phyloP scores from a whole-genome alignment of 1,139 yeast species.

The Kodamaea ohmeri region DNA sequence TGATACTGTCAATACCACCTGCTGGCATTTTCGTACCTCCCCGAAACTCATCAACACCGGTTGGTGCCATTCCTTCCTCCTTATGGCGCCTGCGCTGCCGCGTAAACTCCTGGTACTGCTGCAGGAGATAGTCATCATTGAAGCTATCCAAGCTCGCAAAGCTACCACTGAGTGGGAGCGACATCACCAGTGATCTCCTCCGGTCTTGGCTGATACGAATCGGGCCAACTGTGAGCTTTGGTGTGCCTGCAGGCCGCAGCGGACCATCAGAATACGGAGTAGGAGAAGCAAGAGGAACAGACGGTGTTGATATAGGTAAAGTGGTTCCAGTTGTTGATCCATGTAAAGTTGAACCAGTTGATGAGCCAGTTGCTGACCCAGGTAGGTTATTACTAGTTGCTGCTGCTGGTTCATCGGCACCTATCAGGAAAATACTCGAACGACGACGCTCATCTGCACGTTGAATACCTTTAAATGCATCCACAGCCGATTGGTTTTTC shows the following conservation, averaged over 20 bases:
- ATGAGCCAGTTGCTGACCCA: too few relatives aligned
- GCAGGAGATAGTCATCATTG: constrained; percentile 53
- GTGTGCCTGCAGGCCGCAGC: too few relatives aligned
- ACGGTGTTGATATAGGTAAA: background rate
- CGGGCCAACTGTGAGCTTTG: constrained; percentile 33
- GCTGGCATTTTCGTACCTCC: too few relatives aligned
- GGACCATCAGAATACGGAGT: too few relatives aligned
- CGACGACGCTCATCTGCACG: constrained; percentile 45
- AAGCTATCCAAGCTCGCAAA: constrained; percentile 76
- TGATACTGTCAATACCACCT: constrained; percentile 17
- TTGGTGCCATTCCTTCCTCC: too few relatives aligned
- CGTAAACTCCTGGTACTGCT: constrained; percentile 35
- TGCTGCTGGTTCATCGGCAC: too few relatives aligned
- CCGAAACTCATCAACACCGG: too few relatives aligned
- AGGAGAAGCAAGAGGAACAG: background rate
- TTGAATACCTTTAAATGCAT: constrained; percentile 49
- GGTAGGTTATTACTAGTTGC: too few relatives aligned
- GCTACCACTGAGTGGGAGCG: constrained; percentile 67
- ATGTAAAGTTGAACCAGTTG: too few relatives aligned
- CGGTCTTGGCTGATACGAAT: constrained; percentile 25
- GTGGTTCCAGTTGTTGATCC: background rate
- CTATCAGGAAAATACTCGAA: constrained; percentile 30
- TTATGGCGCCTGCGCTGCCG: constrained; percentile 10
- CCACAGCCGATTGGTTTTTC: constrained; percentile 48
- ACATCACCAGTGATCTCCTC: constrained; percentile 38